Percentiles rank a stretch among this genome's conserved stretches.
phyloP scores from a whole-genome alignment of 2,329 filamentous ascomycete species.

The Colletotrichum spaethianum region DNA sequence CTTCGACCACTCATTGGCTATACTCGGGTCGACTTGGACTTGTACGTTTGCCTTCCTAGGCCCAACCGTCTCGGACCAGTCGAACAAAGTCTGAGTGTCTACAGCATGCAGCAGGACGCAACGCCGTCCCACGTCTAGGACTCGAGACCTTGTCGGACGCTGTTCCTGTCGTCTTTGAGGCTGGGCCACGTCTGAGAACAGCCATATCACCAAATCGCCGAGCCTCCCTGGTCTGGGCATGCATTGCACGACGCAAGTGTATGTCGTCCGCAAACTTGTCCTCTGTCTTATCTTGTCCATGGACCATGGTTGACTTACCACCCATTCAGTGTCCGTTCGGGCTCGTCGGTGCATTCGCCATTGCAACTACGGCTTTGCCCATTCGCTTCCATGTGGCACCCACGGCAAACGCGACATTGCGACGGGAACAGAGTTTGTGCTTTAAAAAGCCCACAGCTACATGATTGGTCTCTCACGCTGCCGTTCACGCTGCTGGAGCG shows the following conservation, averaged over 20 bases:
- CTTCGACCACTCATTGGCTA: not conserved
- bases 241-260: not conserved
- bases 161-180: not conserved
- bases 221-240: not conserved
- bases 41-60: not conserved
- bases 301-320: not conserved
- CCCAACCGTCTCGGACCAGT: constrained; percentile 1
- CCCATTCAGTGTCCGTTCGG: constrained; percentile 6
- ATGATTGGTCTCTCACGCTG: constrained; percentile 7
- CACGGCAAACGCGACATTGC: not conserved
- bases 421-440: constrained; percentile 23
- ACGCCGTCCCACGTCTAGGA: not conserved
- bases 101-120: not conserved
- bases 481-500: constrained; percentile 5
- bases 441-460: constrained; percentile 1
- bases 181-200: not conserved
- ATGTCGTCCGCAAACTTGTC: not conserved
- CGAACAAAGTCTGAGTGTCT: not conserved
- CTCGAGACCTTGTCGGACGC: not conserved
- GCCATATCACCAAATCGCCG: not conserved
- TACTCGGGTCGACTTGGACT: not conserved
- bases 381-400: constrained; percentile 23
- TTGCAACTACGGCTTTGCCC: constrained; percentile 8
- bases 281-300: constrained; percentile 7
- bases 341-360: constrained; percentile 18